Conservation (phyloP, 176 grass and related monocot species). For the sorghum (Sorghum bicolor) region DNA sequence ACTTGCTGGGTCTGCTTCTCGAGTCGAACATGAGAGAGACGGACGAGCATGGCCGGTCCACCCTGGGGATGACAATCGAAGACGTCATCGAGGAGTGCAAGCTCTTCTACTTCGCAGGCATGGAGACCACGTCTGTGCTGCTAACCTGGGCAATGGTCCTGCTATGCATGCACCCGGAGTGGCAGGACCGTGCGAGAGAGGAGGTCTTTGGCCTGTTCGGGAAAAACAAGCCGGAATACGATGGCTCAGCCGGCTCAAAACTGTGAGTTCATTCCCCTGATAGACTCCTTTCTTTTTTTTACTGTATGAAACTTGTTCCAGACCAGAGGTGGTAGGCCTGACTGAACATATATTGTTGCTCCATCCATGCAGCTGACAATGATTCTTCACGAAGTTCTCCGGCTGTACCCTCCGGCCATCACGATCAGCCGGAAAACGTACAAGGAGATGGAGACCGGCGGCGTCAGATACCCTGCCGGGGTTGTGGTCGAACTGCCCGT, state of each 20-base stretch:
- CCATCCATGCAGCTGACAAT: constrained; percentile 36
- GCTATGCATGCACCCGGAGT: constrained; percentile 48
- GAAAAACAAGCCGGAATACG: constrained; percentile 21
- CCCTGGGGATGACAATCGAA: constrained; percentile 24
- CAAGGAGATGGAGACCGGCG: constrained; percentile 28
- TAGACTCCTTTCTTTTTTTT: background rate
- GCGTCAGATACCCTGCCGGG: constrained; percentile 9
- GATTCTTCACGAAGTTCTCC: constrained; percentile 47
- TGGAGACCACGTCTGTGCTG: constrained; percentile 51
- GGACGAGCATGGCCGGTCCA: constrained; percentile 15
- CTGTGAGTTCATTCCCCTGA: constrained; percentile 21
- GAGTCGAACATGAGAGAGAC: constrained; percentile 31
- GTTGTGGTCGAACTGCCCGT: constrained; percentile 8
- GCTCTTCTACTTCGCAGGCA: constrained; percentile 54
- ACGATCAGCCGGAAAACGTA: background rate
- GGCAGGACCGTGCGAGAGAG: constrained; percentile 41
- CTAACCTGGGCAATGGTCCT: constrained; percentile 49
- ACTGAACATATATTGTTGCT: background rate
- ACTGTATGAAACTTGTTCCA: too few relatives aligned
- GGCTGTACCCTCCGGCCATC: constrained; percentile 31
- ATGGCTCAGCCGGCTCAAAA: constrained; percentile 38
- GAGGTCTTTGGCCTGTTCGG: constrained; percentile 41
- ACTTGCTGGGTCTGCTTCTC: constrained; percentile 33
- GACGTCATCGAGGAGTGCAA: constrained; percentile 56
- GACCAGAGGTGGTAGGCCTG: too few relatives aligned